A percentile compares a stretch with the other conserved stretches of the same genome.
These are phyloP conservation scores for Pythium graminicola DNA, from an alignment of 352 stramenopile species.

Conservation along the genomic window DNA sequence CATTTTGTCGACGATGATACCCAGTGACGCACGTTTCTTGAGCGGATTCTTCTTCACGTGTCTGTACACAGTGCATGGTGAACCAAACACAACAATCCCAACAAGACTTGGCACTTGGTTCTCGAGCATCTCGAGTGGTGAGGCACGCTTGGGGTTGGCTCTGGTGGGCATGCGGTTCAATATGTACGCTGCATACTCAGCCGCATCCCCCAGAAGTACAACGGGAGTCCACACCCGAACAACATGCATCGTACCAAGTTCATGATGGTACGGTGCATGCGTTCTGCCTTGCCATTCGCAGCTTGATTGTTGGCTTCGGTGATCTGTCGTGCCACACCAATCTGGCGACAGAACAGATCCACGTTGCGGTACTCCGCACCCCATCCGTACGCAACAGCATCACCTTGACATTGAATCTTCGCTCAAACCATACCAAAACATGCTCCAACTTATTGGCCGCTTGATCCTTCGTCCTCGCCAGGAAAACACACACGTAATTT, in stretches of 20 bases:
- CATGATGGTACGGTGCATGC: conserved; percentile 27
- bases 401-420: conserved; percentile 6
- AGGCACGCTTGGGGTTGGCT: conserved; percentile 7
- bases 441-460: conserved; percentile 14
- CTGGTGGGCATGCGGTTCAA: conserved; percentile 21
- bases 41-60: conserved; percentile 16
- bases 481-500: no score
- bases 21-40: background rate
- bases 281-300: conserved; percentile 28
- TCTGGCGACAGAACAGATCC: conserved; percentile 25
- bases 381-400: conserved; percentile 16
- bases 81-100: conserved; percentile 17
- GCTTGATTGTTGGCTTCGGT: conserved; percentile 23
- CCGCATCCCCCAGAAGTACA: conserved; percentile 24
- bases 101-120: background rate
- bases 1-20: conserved; percentile 18
- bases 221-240: conserved; percentile 20
- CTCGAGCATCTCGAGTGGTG: conserved; percentile 16
- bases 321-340: conserved; percentile 18
- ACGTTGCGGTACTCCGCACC: conserved; percentile 25
- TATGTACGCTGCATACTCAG: conserved; percentile 24
- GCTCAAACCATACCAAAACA: conserved; percentile 12
- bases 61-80: conserved; percentile 12
- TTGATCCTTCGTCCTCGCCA: conserved; percentile 12
- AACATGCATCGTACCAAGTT: conserved; percentile 30